phyloP scores from a whole-genome alignment of 1,284 basidiomycete species.

The Trametes polyzona region DNA sequence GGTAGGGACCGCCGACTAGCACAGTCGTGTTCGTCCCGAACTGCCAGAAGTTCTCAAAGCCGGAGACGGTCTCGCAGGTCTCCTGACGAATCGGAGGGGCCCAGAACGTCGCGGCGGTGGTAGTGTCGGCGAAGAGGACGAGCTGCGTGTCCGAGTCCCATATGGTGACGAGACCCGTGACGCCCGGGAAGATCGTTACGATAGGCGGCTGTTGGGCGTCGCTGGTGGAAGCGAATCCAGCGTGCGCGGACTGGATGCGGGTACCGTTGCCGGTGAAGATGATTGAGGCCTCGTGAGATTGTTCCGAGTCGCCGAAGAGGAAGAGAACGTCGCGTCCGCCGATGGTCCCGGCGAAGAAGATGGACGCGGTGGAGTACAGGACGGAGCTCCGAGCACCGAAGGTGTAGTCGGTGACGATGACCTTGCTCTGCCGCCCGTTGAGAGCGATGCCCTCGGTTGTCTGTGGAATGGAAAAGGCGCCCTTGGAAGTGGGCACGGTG shows the following conservation, averaged over 20 bases:
- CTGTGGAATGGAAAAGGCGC: constrained; percentile 56
- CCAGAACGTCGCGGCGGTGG: constrained; percentile 63
- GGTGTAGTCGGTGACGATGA: constrained; percentile 67
- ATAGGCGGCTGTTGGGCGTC: constrained; percentile 31
- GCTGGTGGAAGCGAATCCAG: too few relatives aligned
- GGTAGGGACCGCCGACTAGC: constrained; percentile 57
- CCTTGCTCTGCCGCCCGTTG: constrained; percentile 69
- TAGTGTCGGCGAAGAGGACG: constrained; percentile 65
- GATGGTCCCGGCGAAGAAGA: constrained; percentile 70
- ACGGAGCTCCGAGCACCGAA: constrained; percentile 58
- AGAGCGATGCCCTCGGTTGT: constrained; percentile 57
- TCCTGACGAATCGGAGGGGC: constrained; percentile 46
- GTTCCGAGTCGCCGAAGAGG: constrained; percentile 60
- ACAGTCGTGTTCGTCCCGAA: constrained; percentile 55
- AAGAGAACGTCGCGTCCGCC: constrained; percentile 70
- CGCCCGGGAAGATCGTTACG: constrained; percentile 56
- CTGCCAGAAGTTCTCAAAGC: constrained; percentile 51
- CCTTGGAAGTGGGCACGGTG: constrained; percentile 55
- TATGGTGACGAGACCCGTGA: constrained; percentile 60
- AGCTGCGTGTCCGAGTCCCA: constrained; percentile 70
- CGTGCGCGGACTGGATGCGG: constrained; percentile 36
- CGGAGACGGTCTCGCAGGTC: constrained; percentile 19
- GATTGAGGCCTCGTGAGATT: constrained; percentile 65
- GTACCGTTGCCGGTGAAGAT: constrained; percentile 47
- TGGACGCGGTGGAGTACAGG: constrained; percentile 67